Conservation (phyloP, 148 eudicot species). For the Fallopia convolvulus region DNA sequence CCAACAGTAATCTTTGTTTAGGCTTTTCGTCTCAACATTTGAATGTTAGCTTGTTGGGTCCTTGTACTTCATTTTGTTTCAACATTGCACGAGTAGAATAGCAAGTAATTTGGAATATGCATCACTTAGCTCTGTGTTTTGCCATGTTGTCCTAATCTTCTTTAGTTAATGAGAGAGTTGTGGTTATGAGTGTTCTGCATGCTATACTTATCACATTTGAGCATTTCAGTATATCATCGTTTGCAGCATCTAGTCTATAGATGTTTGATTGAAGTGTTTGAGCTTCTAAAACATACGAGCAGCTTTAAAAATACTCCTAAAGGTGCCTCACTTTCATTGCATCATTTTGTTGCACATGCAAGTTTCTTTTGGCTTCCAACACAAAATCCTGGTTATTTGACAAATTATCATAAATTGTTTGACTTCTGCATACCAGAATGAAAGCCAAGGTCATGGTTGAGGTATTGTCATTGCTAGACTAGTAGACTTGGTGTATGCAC, state of each 20-base stretch:
- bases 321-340: not conserved
- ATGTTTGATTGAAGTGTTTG: not conserved
- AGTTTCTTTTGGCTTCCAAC: not conserved
- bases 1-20: not conserved
- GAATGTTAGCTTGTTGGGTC: not conserved
- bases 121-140: not conserved
- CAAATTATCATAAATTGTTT: not conserved
- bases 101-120: not conserved
- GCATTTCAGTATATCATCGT: not conserved
- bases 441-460: not conserved
- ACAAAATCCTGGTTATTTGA: not conserved
- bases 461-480: not conserved
- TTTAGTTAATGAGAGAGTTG: not conserved
- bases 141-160: not conserved
- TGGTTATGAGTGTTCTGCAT: not conserved
- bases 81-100: not conserved
- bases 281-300: not conserved
- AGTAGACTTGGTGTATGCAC: not conserved
- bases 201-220: not conserved
- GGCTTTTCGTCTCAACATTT: not conserved
- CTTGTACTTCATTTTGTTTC: not conserved
- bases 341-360: not conserved
- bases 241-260: not conserved
- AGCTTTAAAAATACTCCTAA: not conserved
- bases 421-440: not conserved